Evolutionary conservation across 2,329 filamentous ascomycete species (phyloP).

Genomic region (Colletotrichum filicis): DNA sequence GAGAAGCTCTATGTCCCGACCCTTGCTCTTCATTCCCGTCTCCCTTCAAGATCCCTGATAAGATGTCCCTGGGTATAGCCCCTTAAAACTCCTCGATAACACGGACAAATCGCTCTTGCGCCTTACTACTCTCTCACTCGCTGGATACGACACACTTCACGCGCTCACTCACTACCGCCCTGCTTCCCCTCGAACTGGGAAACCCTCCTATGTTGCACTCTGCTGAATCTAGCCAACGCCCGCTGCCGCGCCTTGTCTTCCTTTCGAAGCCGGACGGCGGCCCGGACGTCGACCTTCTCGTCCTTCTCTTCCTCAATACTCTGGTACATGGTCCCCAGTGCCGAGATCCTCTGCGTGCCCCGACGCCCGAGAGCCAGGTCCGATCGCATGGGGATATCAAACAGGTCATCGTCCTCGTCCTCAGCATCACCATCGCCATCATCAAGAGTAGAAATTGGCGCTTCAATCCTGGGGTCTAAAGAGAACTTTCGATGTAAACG

Average conservation of each 20-base stretch:
- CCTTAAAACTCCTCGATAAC: background rate
- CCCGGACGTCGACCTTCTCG: slow-evolving; percentile 40
- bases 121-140: background rate
- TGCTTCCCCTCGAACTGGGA: background rate
- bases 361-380: slow-evolving; percentile 28
- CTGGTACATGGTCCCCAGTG: slow-evolving; percentile 32
- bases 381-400: slow-evolving; percentile 8
- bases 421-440: slow-evolving; percentile 13
- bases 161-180: slow-evolving; percentile 2
- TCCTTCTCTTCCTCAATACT: slow-evolving; percentile 35
- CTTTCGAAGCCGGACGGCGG: slow-evolving; percentile 45
- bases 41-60: background rate
- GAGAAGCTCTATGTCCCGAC: background rate
- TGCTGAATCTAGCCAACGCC: slow-evolving; percentile 26
- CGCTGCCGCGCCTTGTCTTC: slow-evolving; percentile 43
- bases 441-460: slow-evolving; percentile 4
- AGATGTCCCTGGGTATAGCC: background rate
- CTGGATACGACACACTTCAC: background rate
- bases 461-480: slow-evolving; percentile 13
- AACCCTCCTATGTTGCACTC: background rate
- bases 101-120: background rate
- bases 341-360: slow-evolving; percentile 32
- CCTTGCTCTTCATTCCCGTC: background rate
- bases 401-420: slow-evolving; percentile 5
- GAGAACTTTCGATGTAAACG: background rate